Base-by-base conservation (phyloP, 345 rosid species). In the Eucalyptus albens region DNA sequence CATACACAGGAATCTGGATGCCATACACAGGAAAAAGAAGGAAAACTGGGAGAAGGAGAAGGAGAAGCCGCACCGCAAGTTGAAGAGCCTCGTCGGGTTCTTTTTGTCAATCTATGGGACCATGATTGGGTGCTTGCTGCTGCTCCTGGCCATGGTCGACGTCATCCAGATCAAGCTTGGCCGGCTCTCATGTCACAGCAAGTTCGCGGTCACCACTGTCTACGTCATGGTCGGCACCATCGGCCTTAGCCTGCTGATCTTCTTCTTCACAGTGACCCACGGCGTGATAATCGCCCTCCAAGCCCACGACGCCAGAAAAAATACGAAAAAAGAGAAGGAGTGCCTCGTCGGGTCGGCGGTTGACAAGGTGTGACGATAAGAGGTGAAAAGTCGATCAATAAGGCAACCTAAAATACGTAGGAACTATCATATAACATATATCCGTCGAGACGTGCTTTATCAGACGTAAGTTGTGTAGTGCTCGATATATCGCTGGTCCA, bases 121-220 rank as follows among this genome's bases (percentile, higher is more conserved):
- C 59, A 62, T 89, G 42, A 6, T 15, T 42, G 90, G 90, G 27
- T 89, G 90, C 59, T 16, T 67, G 3, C 69, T 86, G 24, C 86
- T 89, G 33, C 49, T 89, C 53, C n/a, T 86, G 7, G 88, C 90
- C 47, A 89, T 89, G 88, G 90, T 86, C 21, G 69, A 86, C 49
- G 88, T 89, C 24, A 83, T 11, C 47, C 88, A 89, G 72, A 86
- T 89, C 60, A 89, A 89, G 88, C 88, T 89, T 45, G 90, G 90
- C 31, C 69, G 86, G 59, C 40, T 89, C 37, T 56, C 85, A 15
- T 89, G 90, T 37, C 50, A 55, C 17, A 89, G 69, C 65, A 40
- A 8, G n/a, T 31, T 31, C 37, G 56, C 90, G 1, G 8, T 67
- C 49, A 47, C 26, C 33, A 89, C 90, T 6, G 88, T 47, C 33